These are phyloP conservation scores for Aspergillus transmontanensis DNA, from an alignment of 2,329 filamentous ascomycete species.

Conservation along the genomic window DNA sequence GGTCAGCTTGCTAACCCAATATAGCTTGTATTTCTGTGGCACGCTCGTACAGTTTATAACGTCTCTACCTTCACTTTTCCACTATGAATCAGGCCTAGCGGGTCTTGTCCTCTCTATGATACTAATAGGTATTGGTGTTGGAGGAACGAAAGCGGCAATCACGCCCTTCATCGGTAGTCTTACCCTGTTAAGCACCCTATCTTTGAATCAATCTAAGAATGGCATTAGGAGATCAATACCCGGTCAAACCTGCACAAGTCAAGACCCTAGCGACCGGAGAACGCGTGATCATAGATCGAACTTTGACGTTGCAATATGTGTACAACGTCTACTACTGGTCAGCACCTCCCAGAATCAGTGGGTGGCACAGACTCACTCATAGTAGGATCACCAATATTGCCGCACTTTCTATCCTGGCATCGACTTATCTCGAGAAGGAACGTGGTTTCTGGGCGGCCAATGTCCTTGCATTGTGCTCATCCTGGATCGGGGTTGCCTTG, in stretches of 20 bases:
- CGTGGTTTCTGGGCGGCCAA: conserved; percentile 9
- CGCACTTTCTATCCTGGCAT: background rate
- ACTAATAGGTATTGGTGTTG: conserved; percentile 2
- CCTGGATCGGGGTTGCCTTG: background rate
- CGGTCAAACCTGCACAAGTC: background rate
- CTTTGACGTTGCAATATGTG: conserved; percentile 7
- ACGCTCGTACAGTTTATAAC: conserved; percentile 5
- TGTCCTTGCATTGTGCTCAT: conserved; percentile 2
- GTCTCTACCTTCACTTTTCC: background rate
- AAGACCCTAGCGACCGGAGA: background rate
- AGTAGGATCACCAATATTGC: conserved; percentile 7
- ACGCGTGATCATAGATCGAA: background rate
- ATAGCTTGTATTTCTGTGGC: conserved; percentile 4
- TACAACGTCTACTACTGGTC: conserved; percentile 14
- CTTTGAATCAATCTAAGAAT: background rate
- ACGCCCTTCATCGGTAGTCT: conserved; percentile 3
- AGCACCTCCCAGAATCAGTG: background rate
- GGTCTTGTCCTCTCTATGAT: background rate
- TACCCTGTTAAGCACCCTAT: background rate
- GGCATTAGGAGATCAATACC: conserved; percentile 6
- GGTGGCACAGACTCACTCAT: background rate
- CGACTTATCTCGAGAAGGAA: conserved; percentile 9
- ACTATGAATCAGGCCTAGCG: background rate
- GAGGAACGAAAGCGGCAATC: conserved; percentile 1
- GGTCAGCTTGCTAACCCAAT: background rate